A percentile compares a stretch with the other conserved stretches of the same genome.
These are phyloP conservation scores for Oenanthe javanica DNA, from an alignment of 140 eudicot species.

Conservation along the genomic window DNA sequence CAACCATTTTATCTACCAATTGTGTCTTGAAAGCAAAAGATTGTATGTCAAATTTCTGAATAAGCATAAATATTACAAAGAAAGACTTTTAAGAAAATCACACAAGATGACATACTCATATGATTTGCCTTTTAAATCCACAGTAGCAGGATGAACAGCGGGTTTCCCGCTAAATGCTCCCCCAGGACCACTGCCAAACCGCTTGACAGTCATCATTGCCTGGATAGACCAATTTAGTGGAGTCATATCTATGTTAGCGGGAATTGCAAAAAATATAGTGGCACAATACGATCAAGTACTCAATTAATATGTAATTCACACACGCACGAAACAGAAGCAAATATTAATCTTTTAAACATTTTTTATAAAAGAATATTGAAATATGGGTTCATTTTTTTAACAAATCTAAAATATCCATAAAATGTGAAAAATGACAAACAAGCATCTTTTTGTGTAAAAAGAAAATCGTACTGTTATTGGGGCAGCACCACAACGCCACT, in stretches of 20 bases:
- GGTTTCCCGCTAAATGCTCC: constrained; percentile 66
- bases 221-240: constrained; percentile 19
- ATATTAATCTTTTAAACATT: neutral
- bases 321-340: neutral
- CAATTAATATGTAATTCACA: neutral
- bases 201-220: constrained; percentile 99
- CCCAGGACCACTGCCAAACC: constrained; percentile 78
- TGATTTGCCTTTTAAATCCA: constrained; percentile 84
- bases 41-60: neutral
- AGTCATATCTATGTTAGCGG: neutral
- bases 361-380: neutral
- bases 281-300: neutral
- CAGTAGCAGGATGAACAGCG: constrained; percentile 81
- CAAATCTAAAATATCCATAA: neutral
- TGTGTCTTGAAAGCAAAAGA: neutral
- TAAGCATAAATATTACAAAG: neutral
- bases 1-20: too few species aligned
- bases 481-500: constrained; percentile 98
- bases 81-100: neutral
- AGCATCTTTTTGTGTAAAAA: neutral
- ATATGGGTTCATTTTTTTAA: neutral
- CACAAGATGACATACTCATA: constrained; percentile 54
- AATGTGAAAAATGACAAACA: neutral
- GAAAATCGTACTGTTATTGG: constrained; percentile 71
- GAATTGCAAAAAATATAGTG: neutral